Conservation (phyloP, 306 rosid genomes). For the Fragaria nilgerrensis region DNA sequence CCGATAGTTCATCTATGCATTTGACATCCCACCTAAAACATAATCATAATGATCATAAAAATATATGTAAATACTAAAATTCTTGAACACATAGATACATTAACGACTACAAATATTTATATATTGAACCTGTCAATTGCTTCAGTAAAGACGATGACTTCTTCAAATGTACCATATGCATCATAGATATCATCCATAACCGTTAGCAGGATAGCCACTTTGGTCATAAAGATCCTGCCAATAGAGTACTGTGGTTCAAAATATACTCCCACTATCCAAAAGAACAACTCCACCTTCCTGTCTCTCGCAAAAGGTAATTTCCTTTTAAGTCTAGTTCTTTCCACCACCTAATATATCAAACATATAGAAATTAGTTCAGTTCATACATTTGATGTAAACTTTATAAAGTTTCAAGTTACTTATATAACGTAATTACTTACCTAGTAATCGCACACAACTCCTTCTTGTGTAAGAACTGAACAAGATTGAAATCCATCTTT, state of each 20-base stretch:
- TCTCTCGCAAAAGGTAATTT: constrained; percentile 28
- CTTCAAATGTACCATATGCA: constrained; percentile 12
- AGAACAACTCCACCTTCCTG: constrained; percentile 37
- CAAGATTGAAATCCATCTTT: constrained; percentile 13
- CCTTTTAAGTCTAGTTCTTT: constrained; percentile 22
- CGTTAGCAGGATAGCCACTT: neutral
- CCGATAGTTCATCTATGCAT: neutral
- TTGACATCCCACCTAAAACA: constrained; percentile 23
- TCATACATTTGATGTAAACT: neutral
- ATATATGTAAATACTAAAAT: neutral
- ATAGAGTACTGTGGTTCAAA: constrained; percentile 15
- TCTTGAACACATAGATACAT: neutral
- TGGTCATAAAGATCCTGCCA: constrained; percentile 26
- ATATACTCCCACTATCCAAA: constrained; percentile 27
- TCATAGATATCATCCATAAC: constrained; percentile 39
- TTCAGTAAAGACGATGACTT: constrained; percentile 2
- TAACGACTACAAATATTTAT: neutral
- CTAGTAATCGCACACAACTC: constrained; percentile 24
- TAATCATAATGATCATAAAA: neutral
- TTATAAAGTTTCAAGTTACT: neutral
- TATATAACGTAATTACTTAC: neutral
- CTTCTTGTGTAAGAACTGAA: constrained; percentile 24
- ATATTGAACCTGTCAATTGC: constrained; percentile 6
- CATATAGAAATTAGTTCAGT: neutral
- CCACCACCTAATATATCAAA: constrained; percentile 33